Conservation (phyloP, 768 basidiomycete species). For the Kwoniella europaea region DNA sequence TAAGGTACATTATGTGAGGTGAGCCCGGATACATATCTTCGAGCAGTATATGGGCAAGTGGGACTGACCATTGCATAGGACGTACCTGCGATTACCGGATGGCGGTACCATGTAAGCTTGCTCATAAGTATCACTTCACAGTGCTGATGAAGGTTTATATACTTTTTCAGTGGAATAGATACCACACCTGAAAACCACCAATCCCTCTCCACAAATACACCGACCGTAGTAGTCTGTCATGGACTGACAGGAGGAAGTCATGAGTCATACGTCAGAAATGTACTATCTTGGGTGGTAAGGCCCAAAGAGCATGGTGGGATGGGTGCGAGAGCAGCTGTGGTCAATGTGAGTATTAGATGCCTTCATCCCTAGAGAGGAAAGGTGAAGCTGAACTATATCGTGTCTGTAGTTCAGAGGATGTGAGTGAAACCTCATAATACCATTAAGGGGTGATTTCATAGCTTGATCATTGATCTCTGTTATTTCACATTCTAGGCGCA, state of each 20-base stretch:
- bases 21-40: slow-evolving; percentile 11
- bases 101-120: slow-evolving; percentile 59
- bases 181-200: slow-evolving; percentile 45
- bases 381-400: background rate
- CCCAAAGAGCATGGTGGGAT: slow-evolving; percentile 79
- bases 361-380: background rate
- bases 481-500: slow-evolving; percentile 60
- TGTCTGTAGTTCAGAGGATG: slow-evolving; percentile 73
- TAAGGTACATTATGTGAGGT: slow-evolving; percentile 59
- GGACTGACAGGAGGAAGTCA: slow-evolving; percentile 61
- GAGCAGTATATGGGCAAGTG: background rate
- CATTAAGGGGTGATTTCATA: background rate
- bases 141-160: background rate
- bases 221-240: slow-evolving; percentile 54
- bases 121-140: background rate
- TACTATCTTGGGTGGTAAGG: slow-evolving; percentile 74
- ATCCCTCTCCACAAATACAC: slow-evolving; percentile 35
- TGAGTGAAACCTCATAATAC: slow-evolving; percentile 58
- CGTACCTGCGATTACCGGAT: slow-evolving; percentile 59
- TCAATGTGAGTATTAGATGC: slow-evolving; percentile 43
- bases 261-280: slow-evolving; percentile 84
- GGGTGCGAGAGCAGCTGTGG: slow-evolving; percentile 69
- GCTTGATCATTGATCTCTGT: background rate
- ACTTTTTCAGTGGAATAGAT: slow-evolving; percentile 45
- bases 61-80: slow-evolving; percentile 40